Evolutionary conservation across 805 yeast genomes (phyloP), one percentile per base, ranked within the genome.

Genomic region (Saccharomycopsis sp.): DNA sequence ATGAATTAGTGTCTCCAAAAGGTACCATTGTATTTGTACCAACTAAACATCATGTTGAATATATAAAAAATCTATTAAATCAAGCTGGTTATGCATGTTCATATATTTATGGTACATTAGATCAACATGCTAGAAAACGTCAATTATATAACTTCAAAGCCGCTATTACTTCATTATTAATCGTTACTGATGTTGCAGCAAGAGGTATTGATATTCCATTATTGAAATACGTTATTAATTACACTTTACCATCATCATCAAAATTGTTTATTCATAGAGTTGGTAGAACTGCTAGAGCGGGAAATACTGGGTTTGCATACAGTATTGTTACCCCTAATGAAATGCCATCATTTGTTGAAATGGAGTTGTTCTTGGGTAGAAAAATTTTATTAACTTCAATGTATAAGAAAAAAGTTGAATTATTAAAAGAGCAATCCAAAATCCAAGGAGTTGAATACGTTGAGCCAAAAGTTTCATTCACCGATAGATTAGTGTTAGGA

Each of bases 211-310:
- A 94, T 74, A 85, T 92, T 49, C 98, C 98, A 0, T 78, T 92
- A 42, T 71, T 92, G 55, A 95, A 97, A 5, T 88, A 94, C 55
- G 99, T 92, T 39, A 72, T 92, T 51, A 92, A 92, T 59, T 92
- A 74, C 60, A 76, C 95, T 1, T 67, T 92, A 45, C 97, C 97
- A 9, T 81, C 86, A 1, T 79, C 94, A 1, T 86, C 96, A 3
- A 92, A 94, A 60, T 82, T 89, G 44, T 92, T 92, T 60, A 74
- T 92, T 41, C 99, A 92, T 62, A 77, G 99, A 63, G 97, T 92
- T 35, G 99, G 99, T 60, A 79, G 99, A 71, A 92, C 99, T 34
- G 99, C 98, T 9, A 82, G 99, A 71, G 98, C 98, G 6, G 99
- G 99, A 57, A 81, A 86, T 57, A 76, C 72, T 51, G 99, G 99